These are phyloP conservation scores for Amanita rubescens DNA, from an alignment of 768 basidiomycete genomes.

Conservation along the genomic window DNA sequence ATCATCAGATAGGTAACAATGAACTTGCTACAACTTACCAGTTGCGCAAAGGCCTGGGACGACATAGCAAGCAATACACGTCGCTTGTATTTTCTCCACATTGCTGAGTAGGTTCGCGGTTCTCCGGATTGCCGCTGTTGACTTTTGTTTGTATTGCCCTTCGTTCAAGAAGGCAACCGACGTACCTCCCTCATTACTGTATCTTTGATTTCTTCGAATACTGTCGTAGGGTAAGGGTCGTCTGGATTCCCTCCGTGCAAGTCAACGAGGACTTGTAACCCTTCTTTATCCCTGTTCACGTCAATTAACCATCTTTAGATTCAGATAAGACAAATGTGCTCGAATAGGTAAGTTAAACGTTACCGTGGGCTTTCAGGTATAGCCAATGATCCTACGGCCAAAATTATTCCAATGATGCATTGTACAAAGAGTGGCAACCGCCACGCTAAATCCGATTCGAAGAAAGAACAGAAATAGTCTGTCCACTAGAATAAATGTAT, in stretches of 20 bases:
- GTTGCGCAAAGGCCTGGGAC: conserved; percentile 90
- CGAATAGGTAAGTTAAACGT: not conserved
- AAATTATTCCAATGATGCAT: conserved; percentile 71
- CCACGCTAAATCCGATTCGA: conserved; percentile 77
- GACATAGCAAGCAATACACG: conserved; percentile 91
- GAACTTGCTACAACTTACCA: conserved; percentile 43
- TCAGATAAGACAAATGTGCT: not conserved
- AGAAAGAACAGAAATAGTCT: conserved; percentile 84
- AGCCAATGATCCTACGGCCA: conserved; percentile 67
- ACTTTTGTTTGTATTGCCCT: not conserved
- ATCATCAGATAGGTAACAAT: not conserved
- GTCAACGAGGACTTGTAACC: conserved; percentile 80
- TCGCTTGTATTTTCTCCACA: conserved; percentile 86
- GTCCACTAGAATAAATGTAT: conserved; percentile 53
- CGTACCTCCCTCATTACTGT: conserved; percentile 62
- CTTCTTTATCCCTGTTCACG: conserved; percentile 73
- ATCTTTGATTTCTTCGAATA: conserved; percentile 87
- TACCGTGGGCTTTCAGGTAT: conserved; percentile 85
- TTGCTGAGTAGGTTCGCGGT: conserved; percentile 62
- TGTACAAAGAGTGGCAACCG: conserved; percentile 78
- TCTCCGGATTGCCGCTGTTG: conserved; percentile 67
- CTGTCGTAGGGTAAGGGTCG: conserved; percentile 60
- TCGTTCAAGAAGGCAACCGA: not conserved
- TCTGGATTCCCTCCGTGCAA: conserved; percentile 77
- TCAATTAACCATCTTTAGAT: conserved; percentile 78